Conservation (phyloP, 371 early-diverging fungal genomes). For the Syncephalis plumigaleata region DNA sequence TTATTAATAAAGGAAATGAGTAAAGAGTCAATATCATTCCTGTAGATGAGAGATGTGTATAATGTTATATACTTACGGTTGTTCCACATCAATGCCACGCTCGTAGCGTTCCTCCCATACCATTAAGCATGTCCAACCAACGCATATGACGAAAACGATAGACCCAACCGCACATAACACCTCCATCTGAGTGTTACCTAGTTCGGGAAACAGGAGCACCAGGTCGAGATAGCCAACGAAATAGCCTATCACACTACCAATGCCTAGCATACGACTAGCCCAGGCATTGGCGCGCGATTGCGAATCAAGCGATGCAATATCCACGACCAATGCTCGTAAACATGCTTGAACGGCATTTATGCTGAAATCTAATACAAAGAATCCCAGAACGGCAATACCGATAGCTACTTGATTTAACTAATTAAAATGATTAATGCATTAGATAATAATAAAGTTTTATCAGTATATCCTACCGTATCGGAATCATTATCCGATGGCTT, state of each 20-base stretch:
- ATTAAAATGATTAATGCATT: background rate
- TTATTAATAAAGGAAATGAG: no score
- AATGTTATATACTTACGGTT: no score
- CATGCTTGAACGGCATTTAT: constrained; percentile 79
- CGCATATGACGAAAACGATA: constrained; percentile 31
- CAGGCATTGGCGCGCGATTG: constrained; percentile 83
- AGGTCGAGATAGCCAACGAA: constrained; percentile 75
- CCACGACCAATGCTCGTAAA: constrained; percentile 77
- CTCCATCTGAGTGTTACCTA: constrained; percentile 70
- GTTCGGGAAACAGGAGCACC: constrained; percentile 38
- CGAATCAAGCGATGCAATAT: constrained; percentile 53
- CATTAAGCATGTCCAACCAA: constrained; percentile 48
- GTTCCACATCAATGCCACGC: no score
- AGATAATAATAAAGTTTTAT: background rate
- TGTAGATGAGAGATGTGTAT: no score
- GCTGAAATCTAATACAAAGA: constrained; percentile 81
- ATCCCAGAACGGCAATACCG: constrained; percentile 50
- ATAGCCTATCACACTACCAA: constrained; percentile 78
- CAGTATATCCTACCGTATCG: background rate
- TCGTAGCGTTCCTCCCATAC: constrained; percentile 23
- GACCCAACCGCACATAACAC: constrained; percentile 58
- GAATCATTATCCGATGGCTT: constrained; percentile 16
- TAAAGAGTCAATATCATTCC: no score
- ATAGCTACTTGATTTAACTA: background rate
- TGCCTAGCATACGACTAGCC: constrained; percentile 79